These are phyloP conservation scores for Carallia brachiata DNA, from an alignment of 345 rosid species.

Conservation along the genomic window DNA sequence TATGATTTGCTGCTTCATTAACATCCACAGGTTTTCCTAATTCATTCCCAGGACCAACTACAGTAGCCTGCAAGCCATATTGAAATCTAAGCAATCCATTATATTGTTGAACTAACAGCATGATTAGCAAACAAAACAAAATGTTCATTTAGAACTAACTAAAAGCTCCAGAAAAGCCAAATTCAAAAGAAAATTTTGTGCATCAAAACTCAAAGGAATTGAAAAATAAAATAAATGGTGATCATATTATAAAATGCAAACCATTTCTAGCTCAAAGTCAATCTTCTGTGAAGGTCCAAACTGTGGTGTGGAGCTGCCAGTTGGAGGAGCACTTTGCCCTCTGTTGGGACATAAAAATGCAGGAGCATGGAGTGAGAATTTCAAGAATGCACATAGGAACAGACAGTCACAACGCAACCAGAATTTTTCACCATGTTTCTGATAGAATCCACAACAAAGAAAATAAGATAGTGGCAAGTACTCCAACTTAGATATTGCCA, in stretches of 20 bases:
- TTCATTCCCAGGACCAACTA: constrained; percentile 96
- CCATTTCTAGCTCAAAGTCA: constrained; percentile 99
- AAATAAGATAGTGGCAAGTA: not conserved
- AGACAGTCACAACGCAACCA: not conserved
- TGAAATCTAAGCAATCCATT: not conserved
- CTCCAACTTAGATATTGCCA: not conserved
- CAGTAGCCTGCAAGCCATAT: constrained; percentile 65
- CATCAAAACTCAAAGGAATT: too few relatives aligned
- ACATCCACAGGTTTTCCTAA: constrained; percentile 79
- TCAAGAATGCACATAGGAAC: not conserved
- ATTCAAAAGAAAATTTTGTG: constrained; percentile 2
- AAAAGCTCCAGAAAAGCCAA: not conserved
- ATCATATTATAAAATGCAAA: constrained; percentile 26
- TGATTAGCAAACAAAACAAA: not conserved
- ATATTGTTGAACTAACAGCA: not conserved
- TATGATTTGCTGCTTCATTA: constrained; percentile 79
- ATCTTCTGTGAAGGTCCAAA: constrained; percentile 91
- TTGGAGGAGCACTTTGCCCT: constrained; percentile 75
- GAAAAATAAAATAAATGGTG: not conserved
- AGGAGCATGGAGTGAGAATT: not conserved
- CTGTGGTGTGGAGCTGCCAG: constrained; percentile 62
- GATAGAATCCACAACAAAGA: too few relatives aligned
- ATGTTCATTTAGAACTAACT: not conserved
- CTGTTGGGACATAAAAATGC: constrained; percentile 38
- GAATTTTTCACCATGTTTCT: not conserved